Evolutionary conservation across 352 stramenopile genomes (phyloP), one percentile per base, ranked within the genome.

Genomic region (Bremia lactucae): DNA sequence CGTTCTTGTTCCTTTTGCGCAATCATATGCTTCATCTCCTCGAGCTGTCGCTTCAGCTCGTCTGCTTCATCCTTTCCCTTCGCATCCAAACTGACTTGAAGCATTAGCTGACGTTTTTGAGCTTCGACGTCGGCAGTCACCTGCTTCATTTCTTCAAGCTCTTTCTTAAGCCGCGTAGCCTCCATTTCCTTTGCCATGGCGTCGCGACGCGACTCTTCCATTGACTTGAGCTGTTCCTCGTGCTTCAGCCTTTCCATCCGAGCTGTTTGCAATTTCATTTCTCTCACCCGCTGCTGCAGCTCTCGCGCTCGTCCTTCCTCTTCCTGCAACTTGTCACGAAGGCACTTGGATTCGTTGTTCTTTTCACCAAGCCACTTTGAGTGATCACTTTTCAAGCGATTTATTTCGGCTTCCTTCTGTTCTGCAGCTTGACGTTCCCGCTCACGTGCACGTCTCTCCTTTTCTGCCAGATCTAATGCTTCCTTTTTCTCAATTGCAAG

Each of bases 401-500:
- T 46, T n/a, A 87, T 84, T 39, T 89, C 53, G 11, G 52, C 62
- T 52, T 89, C 72, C 35, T 76, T 83, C 36, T 76, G 50, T 7
- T 57, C 62, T 1, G 75, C 60, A 23, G 50, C 59, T 4, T 63
- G 14, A 25, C 50, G 65, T 31, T 88, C 68, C 19, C 72, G 59
- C 40, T 88, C 74, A 19, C 79, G 68, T 50, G 79, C 65, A 19
- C 52, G 43, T 16, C 69, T 62, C 20, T 92, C 72, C 24, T 71
- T 66, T 46, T 87, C 62, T 0, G 64, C 79, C 24, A 68, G 10
- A 24, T 72, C 59, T 4, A 81, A 45, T 2, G 74, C 76, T 14
- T 83, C 36, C 33, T 83, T 65, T 38, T 88, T 89, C 21, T 89
- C 76, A 34, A 64, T 49, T 11, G 68, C 72, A 34, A 89, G 50